Evolutionary conservation across 345 rosid species (phyloP), one percentile per base, ranked within the genome.

Genomic region (Salix viminalis): DNA sequence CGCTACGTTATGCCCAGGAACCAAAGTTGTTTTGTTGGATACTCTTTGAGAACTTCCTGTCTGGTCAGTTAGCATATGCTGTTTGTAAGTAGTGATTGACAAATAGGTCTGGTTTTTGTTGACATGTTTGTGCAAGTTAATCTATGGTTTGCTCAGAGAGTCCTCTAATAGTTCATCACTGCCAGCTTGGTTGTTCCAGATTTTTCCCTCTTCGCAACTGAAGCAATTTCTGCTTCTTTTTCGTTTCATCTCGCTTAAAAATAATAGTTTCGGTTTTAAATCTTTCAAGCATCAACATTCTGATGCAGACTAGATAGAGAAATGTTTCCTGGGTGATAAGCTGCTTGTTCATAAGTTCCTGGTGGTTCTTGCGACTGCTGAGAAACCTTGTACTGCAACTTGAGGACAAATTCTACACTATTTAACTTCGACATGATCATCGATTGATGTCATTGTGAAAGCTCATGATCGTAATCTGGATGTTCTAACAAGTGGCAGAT

Each of bases 1-100:
- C 39, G 76, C 67, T 44, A 69, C 73, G 44, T 76, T 73, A 64
- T 50, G 71, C 68, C 69, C 72, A 73, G 79, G 77, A 74, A 78
- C 71, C n/a, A 58, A 48, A 36, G 30, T 54, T 58, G 65, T 79
- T 75, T 42, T 26, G 32, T 75, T 77, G 76, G 28, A 50, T 19
- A n/a, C 32, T 36, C 2, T 71, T 50, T 52, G 58, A 15, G 61
- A 73, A 69, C 48, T 19, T 73, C 64, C 56, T 64, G 62, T 52
- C 41, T 46, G 30, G 67, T 32, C 41, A 67, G 66, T 76, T 70
- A 70, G 78, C 70, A 65, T 74, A 52, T 67, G 67, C 66, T 28
- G 23, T 52, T 68, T 74, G 69, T 66, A 61, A 46, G 18, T 8
- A 69, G 42, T 23, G 71, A 50, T 28, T 23, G 69, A 60, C 65